Percentiles rank a stretch among this genome's conserved stretches.
Evolutionary conservation across 2,329 filamentous ascomycete species (phyloP).

Genomic region (Thermochaetoides dissita): DNA sequence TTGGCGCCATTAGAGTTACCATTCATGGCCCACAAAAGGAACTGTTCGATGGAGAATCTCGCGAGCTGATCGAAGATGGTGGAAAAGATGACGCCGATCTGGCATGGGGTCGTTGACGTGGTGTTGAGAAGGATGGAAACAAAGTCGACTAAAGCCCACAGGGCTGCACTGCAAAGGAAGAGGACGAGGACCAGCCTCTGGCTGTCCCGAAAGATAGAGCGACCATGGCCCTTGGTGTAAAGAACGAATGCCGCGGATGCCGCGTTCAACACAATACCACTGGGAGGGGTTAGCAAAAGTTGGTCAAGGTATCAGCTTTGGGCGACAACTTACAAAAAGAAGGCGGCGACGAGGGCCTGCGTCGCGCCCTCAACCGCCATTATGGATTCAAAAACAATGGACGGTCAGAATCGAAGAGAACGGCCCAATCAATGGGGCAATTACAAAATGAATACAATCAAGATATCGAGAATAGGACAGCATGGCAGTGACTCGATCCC

Average conservation of each 20-base stretch:
- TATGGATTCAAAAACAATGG: conserved; percentile 16
- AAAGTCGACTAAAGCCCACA: conserved; percentile 42
- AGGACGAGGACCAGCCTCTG: conserved; percentile 50
- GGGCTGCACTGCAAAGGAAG: conserved; percentile 35
- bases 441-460: conserved; percentile 19
- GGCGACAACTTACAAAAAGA: conserved; percentile 34
- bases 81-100: conserved; percentile 37
- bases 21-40: conserved; percentile 37
- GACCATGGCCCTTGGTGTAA: conserved; percentile 32
- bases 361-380: conserved; percentile 33
- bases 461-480: conserved; percentile 21
- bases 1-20: conserved; percentile 19
- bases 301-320: not conserved
- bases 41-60: conserved; percentile 39
- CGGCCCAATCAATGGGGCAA: conserved; percentile 34
- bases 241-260: conserved; percentile 33
- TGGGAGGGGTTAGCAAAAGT: conserved; percentile 14
- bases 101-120: conserved; percentile 30
- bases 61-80: conserved; percentile 44
- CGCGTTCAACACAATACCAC: conserved; percentile 40
- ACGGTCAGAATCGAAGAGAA: conserved; percentile 13
- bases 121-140: conserved; percentile 31
- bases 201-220: conserved; percentile 38
- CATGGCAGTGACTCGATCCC: conserved; percentile 16
- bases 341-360: conserved; percentile 38